phyloP scores from a whole-genome alignment of 2,329 filamentous ascomycete species.

The Scedosporium aurantiacum region DNA sequence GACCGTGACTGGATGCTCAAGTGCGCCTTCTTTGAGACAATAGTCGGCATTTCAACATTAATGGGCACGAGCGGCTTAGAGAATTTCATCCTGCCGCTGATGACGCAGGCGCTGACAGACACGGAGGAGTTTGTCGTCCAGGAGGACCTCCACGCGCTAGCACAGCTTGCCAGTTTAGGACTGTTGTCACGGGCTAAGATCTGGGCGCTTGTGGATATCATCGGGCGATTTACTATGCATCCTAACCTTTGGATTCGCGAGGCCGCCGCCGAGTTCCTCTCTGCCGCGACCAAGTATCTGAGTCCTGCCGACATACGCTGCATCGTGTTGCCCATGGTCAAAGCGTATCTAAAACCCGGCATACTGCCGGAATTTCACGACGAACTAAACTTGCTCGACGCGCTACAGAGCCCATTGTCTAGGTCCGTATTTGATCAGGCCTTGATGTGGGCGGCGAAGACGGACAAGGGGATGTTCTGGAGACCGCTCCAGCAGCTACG shows the following conservation, averaged over 20 bases:
- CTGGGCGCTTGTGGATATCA: constrained; percentile 79
- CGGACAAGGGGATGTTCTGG: constrained; percentile 81
- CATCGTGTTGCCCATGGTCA: constrained; percentile 68
- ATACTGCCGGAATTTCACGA: constrained; percentile 51
- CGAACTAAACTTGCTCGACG: constrained; percentile 66
- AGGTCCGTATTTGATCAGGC: constrained; percentile 76
- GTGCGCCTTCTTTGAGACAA: constrained; percentile 91
- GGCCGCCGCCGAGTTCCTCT: constrained; percentile 73
- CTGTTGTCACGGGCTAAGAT: constrained; percentile 73
- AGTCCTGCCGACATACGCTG: constrained; percentile 74
- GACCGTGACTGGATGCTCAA: constrained; percentile 94
- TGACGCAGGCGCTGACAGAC: constrained; percentile 90
- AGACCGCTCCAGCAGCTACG: constrained; percentile 60
- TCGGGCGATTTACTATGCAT: constrained; percentile 79
- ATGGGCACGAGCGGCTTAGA: constrained; percentile 82
- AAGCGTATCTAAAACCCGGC: constrained; percentile 68
- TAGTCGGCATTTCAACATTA: constrained; percentile 85
- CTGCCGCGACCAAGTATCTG: constrained; percentile 63
- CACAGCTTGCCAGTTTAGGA: constrained; percentile 78
- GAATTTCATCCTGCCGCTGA: constrained; percentile 88
- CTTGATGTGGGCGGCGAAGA: constrained; percentile 71
- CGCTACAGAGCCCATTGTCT: constrained; percentile 70
- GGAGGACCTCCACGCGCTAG: constrained; percentile 76
- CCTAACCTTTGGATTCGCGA: constrained; percentile 94
- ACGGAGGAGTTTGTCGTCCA: constrained; percentile 91